A percentile compares a stretch with the other conserved stretches of the same genome.
These are phyloP conservation scores for Camellia japonica DNA, from an alignment of 148 eudicot genomes.

Conservation along the genomic window DNA sequence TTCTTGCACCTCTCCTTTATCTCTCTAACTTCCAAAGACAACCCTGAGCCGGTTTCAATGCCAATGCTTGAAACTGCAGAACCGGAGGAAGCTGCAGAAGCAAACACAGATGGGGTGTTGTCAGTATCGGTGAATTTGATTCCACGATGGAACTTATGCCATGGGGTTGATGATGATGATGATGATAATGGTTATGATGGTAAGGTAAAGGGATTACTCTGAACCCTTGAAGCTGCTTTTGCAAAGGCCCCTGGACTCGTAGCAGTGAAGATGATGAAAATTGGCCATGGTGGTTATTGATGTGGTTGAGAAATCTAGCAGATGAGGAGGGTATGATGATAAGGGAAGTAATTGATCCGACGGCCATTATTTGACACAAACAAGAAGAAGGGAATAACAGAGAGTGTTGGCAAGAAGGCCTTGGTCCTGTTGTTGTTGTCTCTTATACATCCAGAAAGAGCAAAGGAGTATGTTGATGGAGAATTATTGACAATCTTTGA, in stretches of 20 bases:
- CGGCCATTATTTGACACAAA: neutral
- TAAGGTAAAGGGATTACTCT: neutral
- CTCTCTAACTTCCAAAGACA: conserved; percentile 45
- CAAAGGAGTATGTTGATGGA: too few relatives aligned
- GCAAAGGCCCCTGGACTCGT: neutral
- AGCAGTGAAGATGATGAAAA: neutral
- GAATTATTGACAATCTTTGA: too few relatives aligned
- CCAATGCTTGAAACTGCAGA: neutral
- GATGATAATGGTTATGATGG: neutral
- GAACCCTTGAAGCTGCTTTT: neutral
- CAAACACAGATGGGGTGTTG: neutral
- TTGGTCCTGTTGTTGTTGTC: too few relatives aligned
- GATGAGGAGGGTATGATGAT: neutral
- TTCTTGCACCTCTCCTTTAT: conserved; percentile 45
- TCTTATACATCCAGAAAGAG: too few relatives aligned
- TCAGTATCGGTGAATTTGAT: neutral
- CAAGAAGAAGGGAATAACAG: too few relatives aligned
- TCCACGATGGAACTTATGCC: neutral
- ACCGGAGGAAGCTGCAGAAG: neutral
- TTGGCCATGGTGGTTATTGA: neutral
- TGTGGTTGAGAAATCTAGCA: neutral
- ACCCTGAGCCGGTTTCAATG: conserved; percentile 6
- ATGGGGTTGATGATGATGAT: neutral
- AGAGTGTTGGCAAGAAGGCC: too few relatives aligned
- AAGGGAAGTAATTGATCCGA: neutral